Evolutionary conservation across 2,329 filamentous ascomycete species (phyloP), one percentile per base, ranked within the genome.

Genomic region (Neofusicoccum laricinum): DNA sequence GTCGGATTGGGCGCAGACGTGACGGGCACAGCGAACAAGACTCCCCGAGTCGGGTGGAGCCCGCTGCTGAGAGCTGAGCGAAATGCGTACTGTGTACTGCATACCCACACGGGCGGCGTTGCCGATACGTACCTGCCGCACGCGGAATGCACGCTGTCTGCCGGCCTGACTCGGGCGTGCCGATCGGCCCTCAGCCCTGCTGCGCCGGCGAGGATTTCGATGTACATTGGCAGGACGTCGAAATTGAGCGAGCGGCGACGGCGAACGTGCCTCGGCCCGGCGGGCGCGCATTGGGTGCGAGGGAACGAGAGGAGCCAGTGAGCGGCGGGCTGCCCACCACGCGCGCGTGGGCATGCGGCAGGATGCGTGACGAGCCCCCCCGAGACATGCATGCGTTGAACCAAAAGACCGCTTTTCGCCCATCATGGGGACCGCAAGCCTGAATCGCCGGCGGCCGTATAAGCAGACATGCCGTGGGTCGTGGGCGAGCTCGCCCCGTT

Each of bases 221-320:
- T 59, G 15, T 59, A 15, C 55, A 48, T 48, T 59, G 55, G 55
- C 55, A 59, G 25, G 55, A 59, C 55, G 55, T 59, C 41, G 55
- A 48, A 25, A 59, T 59, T 59, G 25, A 30, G 19, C 12, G 36
- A 34, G 45, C 12, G 45, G 17, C 21, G 36, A 34, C 25, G 53
- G 36, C 6, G 55, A 59, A 36, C 41, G 40, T 59, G 55, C 55
- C 30, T 46, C 55, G 55, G 41, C 41, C 41, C 55, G 55, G 40
- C 30, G 55, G 21, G 41, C 30, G 30, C 40, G 30, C 41, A 45
- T 36, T 45, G 53, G 36, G 14, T 30, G 25, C 1, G 25, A 30
- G 25, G 7, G 25, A 30, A 30, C 25, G 25, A 14, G 48, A 4
- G 45, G 19, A 11, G 17, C 45, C 19, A 25, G 49, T 36, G 30